Conservation (phyloP, 805 yeast species). For the Wickerhamiella allomyrinae region DNA sequence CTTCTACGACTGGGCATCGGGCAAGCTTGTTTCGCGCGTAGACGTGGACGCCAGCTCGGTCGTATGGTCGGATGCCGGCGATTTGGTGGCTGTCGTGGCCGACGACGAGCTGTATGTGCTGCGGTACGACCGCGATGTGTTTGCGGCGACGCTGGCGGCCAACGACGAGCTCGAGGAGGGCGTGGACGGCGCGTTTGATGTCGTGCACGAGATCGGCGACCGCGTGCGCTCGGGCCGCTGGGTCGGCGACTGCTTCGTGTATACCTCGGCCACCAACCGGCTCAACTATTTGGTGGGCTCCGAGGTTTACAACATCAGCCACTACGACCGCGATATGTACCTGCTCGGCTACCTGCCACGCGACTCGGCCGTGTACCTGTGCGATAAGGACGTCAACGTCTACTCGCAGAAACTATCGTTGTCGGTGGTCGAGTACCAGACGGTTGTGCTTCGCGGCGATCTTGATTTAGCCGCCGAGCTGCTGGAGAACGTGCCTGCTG, state of each 20-base stretch:
- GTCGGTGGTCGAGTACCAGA: slow-evolving; percentile 86
- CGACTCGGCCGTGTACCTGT: slow-evolving; percentile 77
- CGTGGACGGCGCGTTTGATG: slow-evolving; percentile 73
- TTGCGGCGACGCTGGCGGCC: slow-evolving; percentile 47
- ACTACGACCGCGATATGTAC: slow-evolving; percentile 78
- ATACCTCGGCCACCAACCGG: slow-evolving; percentile 75
- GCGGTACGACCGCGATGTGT: slow-evolving; percentile 53
- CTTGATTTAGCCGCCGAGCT: slow-evolving; percentile 59
- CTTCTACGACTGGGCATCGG: slow-evolving; percentile 90
- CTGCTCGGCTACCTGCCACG: slow-evolving; percentile 80
- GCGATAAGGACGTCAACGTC: slow-evolving; percentile 81
- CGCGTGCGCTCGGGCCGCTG: slow-evolving; percentile 78
- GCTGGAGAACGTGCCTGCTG: slow-evolving; percentile 40
- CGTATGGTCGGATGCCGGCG: slow-evolving; percentile 90
- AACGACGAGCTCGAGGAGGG: slow-evolving; percentile 66
- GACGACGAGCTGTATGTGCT: slow-evolving; percentile 65
- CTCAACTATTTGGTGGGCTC: slow-evolving; percentile 93
- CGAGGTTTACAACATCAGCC: slow-evolving; percentile 79
- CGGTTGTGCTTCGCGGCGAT: slow-evolving; percentile 89
- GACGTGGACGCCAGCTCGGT: slow-evolving; percentile 67
- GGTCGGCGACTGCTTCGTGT: slow-evolving; percentile 94
- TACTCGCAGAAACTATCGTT: slow-evolving; percentile 69
- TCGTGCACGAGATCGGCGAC: slow-evolving; percentile 69
- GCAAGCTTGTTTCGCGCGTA: slow-evolving; percentile 69
- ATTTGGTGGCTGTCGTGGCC: slow-evolving; percentile 61